Evolutionary conservation across 371 early-diverging fungal genomes (phyloP).

Genomic region (Coemansia sp.): DNA sequence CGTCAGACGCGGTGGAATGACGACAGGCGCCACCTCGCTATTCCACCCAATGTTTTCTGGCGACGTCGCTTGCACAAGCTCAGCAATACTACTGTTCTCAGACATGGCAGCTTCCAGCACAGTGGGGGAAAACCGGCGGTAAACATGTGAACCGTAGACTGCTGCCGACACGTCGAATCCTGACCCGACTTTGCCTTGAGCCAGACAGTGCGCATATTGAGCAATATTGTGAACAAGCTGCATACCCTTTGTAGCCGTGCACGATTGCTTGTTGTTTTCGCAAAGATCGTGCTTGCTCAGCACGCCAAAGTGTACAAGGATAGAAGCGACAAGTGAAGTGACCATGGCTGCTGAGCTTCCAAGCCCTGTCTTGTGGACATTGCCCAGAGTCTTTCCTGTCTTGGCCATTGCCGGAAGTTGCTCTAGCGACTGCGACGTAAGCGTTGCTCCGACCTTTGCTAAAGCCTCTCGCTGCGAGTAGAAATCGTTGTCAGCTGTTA

Average conservation of each 20-base stretch:
- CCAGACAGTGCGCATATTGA: slow-evolving; percentile 90
- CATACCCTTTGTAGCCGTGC: slow-evolving; percentile 22
- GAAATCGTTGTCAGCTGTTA: slow-evolving; percentile 91
- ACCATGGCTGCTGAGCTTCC: slow-evolving; percentile 94
- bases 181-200: slow-evolving; percentile 96
- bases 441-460: slow-evolving; percentile 53
- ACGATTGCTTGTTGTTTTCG: neutral
- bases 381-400: slow-evolving; percentile 64
- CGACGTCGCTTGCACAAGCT: slow-evolving; percentile 16
- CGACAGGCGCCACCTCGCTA: slow-evolving; percentile 61
- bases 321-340: slow-evolving; percentile 79
- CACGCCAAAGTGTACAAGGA: slow-evolving; percentile 68
- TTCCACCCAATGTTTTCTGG: slow-evolving; percentile 65
- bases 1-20: slow-evolving; percentile 70
- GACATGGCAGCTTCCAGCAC: slow-evolving; percentile 66
- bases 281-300: slow-evolving; percentile 12
- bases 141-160: slow-evolving; percentile 83
- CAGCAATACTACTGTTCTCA: slow-evolving; percentile 2
- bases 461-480: slow-evolving; percentile 85
- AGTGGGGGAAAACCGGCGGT: slow-evolving; percentile 77
- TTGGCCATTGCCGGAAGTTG: slow-evolving; percentile 67
- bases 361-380: slow-evolving; percentile 91
- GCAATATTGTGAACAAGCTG: slow-evolving; percentile 77
- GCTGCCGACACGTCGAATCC: slow-evolving; percentile 96
- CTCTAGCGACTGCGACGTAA: slow-evolving; percentile 60